Evolutionary conservation across 495 filamentous ascomycete genomes (phyloP), one percentile per base, ranked within the genome.

Genomic region (Tuber calosporum): DNA sequence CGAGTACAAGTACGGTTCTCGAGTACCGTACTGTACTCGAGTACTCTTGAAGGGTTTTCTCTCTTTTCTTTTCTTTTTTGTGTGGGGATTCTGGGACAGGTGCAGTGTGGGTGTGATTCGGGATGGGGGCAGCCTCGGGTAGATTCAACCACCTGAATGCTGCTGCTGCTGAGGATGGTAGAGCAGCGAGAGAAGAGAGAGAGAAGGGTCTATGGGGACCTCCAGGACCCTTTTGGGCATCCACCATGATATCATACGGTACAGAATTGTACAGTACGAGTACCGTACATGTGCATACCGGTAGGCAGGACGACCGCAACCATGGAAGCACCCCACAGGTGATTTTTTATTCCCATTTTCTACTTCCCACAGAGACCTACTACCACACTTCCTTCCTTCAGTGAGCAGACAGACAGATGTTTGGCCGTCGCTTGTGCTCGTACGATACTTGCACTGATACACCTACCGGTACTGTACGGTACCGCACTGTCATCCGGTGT

Each of bases 1-100:
- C n/a, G n/a, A n/a, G n/a, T n/a, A n/a, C n/a, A n/a, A n/a, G n/a
- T n/a, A n/a, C n/a, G n/a, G n/a, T n/a, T n/a, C n/a, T n/a, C n/a
- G n/a, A n/a, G n/a, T n/a, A n/a, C n/a, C n/a, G n/a, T n/a, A n/a
- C n/a, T n/a, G n/a, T n/a, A n/a, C n/a, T n/a, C n/a, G n/a, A n/a
- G 69, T 76, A 36, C 58, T 70, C 70, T 68, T 68, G 37, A 58
- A 67, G 72, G 6, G 42, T 70, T 58, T 40, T 37, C 75, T 39
- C 38, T 38, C 41, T 77, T 39, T 39, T 38, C 41, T 70, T 69
- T 40, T 40, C 69, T 66, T 74, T 42, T 53, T 67, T 67, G 40
- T 43, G 45, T n/a, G 26, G 70, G 36, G 74, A 69, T 43, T 2
- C 42, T 45, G 17, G 43, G 19, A 7, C 5, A n/a, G 3, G 45